Base-by-base conservation (phyloP, 345 rosid species). In the Rhodamnia rubescens region DNA sequence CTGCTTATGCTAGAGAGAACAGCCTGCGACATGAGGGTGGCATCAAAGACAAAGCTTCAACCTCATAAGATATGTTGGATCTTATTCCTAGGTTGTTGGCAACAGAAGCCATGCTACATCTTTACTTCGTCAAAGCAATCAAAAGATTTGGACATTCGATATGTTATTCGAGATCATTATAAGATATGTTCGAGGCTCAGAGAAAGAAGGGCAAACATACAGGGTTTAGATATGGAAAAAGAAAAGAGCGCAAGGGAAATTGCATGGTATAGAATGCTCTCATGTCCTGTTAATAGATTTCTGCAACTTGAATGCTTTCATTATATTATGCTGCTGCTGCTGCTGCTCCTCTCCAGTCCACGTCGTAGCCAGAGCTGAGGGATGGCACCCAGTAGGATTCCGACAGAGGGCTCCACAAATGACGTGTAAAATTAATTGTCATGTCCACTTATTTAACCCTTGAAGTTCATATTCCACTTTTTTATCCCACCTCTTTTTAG, bases 1-100 rank as follows among this genome's bases (percentile, higher is more conserved):
- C 91, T 85, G 90, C 93, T 13, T 95, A 95, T 88, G 89, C 87
- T 27, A 91, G 98, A 91, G 98, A 91, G 81, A 93, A 90, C 92
- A 95, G 98, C 88, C 91, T 94, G 85, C 95, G 96, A 61, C 94
- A 82, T 10, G 96, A 95, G 90, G 83, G 49, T 8, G 90, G 89
- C 86, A 55, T 18, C 49, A 82, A 26, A 50, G 83, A 36, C 56
- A 42, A 84, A 1, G 84, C 88, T 61, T 86, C 94, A 29, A 87
- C 92, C 11, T 88, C 92, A 18, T 91, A 88, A 18, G 50, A 47
- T 47, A 47, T 47, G 50, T 61, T 29, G 16, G 74, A 59, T 3
- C 27, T 61, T 29, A 16, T 29, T 61, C 40, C 21, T 27, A 61
- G 40, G 40, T 61, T 61, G 74, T 36, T 61, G 18, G 36, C 74